Percentiles rank a stretch among this genome's conserved stretches.
These are phyloP conservation scores for Nectriaceae sp. DNA, from an alignment of 2,329 filamentous ascomycete species.

Conservation along the genomic window DNA sequence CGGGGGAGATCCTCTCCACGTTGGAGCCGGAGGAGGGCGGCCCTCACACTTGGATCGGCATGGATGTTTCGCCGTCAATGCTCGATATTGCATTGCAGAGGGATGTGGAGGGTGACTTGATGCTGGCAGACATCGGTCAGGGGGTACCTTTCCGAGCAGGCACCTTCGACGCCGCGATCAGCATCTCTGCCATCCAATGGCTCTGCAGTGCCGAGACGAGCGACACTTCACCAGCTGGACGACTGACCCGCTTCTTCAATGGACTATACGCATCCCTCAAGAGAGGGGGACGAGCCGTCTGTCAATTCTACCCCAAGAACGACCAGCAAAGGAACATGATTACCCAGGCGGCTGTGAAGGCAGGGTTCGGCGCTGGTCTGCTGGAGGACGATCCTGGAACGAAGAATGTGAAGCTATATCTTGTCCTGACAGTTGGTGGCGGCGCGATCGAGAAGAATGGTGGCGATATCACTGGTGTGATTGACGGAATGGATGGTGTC, in stretches of 20 bases:
- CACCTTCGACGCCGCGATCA: slow-evolving; percentile 91
- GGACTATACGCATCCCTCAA: slow-evolving; percentile 83
- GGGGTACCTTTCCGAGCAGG: slow-evolving; percentile 92
- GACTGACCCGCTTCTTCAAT: slow-evolving; percentile 86
- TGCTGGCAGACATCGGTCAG: slow-evolving; percentile 93
- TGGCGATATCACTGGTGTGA: slow-evolving; percentile 87
- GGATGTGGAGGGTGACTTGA: slow-evolving; percentile 90
- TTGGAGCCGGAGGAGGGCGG: slow-evolving; percentile 70
- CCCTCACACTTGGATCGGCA: slow-evolving; percentile 93
- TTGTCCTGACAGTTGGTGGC: slow-evolving; percentile 87
- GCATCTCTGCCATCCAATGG: slow-evolving; percentile 97
- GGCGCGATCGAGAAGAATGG: slow-evolving; percentile 49
- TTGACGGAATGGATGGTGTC: slow-evolving; percentile 85
- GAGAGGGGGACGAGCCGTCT: slow-evolving; percentile 86
- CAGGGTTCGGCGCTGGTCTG: slow-evolving; percentile 92
- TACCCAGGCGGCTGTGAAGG: slow-evolving; percentile 82
- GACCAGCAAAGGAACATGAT: slow-evolving; percentile 92
- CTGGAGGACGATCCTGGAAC: slow-evolving; percentile 95
- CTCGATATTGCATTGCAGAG: slow-evolving; percentile 90
- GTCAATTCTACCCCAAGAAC: slow-evolving; percentile 98
- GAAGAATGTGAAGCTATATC: slow-evolving; percentile 95
- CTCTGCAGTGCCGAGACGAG: slow-evolving; percentile 92
- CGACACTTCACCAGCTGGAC: slow-evolving; percentile 77
- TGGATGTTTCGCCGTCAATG: slow-evolving; percentile 96
- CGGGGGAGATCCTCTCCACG: slow-evolving; percentile 88